phyloP scores from a whole-genome alignment of 306 rosid species.

The Morella rubra region DNA sequence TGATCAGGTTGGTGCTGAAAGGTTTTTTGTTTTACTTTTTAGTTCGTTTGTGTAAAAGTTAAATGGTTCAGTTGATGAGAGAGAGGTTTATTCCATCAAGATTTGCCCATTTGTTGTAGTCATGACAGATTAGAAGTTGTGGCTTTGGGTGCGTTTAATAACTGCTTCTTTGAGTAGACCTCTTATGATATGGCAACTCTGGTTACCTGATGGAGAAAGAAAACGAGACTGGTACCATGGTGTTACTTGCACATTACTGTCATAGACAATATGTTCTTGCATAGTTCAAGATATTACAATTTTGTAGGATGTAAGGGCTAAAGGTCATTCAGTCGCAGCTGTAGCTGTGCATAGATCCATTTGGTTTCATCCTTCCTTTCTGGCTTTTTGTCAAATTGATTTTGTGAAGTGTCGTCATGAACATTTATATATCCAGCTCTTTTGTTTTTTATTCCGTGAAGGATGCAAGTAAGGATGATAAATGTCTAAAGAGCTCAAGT shows the following conservation, averaged over 20 bases:
- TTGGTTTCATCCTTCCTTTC: not conserved
- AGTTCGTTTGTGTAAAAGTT: not conserved
- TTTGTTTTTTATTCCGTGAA: conserved; percentile 23
- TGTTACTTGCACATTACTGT: not conserved
- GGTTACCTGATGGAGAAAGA: not conserved
- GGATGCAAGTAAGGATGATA: conserved; percentile 62
- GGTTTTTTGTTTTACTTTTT: not conserved
- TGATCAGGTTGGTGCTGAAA: conserved; percentile 53
- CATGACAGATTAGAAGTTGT: not conserved
- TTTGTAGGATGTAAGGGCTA: not conserved
- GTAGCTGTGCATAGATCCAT: not conserved
- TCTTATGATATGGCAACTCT: not conserved
- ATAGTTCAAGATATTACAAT: not conserved
- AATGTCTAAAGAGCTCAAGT: conserved; percentile 43
- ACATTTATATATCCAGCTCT: not conserved
- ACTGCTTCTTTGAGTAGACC: not conserved
- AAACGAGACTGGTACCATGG: not conserved
- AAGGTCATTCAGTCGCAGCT: too few relatives aligned
- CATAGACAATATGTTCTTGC: not conserved
- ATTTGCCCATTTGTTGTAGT: not conserved
- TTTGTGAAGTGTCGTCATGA: too few relatives aligned
- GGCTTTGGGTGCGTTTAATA: not conserved
- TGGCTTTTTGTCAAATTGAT: not conserved
- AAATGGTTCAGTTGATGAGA: not conserved
- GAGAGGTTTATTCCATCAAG: not conserved